Evolutionary conservation across 306 rosid genomes (phyloP).

Genomic region (Prunus kanzakura): DNA sequence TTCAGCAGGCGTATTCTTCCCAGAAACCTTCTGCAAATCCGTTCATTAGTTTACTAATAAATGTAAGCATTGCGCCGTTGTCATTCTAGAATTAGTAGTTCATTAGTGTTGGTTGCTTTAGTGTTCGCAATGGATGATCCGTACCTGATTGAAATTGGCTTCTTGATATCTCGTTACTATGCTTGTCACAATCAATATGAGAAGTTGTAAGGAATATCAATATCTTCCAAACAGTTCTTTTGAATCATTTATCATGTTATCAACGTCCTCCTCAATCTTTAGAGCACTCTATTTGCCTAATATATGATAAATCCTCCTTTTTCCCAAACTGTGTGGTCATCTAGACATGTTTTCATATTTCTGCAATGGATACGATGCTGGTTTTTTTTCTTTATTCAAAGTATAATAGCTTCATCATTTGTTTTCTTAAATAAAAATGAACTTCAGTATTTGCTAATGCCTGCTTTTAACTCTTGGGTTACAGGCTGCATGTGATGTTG

Average conservation of each 20-base stretch:
- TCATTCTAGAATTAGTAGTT: not conserved
- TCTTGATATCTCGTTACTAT: not conserved
- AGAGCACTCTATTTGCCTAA: not conserved
- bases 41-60: slow-evolving; percentile 56
- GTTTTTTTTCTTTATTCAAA: not conserved
- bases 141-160: not conserved
- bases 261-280: not conserved
- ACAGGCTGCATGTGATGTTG: slow-evolving; percentile 78
- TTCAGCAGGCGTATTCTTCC: slow-evolving; percentile 73
- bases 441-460: not conserved
- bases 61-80: slow-evolving; percentile 40
- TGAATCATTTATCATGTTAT: not conserved
- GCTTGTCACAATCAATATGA: not conserved
- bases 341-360: not conserved
- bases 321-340: not conserved
- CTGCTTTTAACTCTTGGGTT: not conserved
- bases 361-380: not conserved
- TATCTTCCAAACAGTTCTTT: not conserved
- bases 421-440: not conserved
- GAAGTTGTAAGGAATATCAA: not conserved
- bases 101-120: not conserved
- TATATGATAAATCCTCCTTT: not conserved
- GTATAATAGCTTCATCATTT: not conserved
- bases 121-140: not conserved
- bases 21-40: slow-evolving; percentile 72